Conservation (phyloP, 2,329 filamentous ascomycete genomes). For the Xylariomycetidae sp. region DNA sequence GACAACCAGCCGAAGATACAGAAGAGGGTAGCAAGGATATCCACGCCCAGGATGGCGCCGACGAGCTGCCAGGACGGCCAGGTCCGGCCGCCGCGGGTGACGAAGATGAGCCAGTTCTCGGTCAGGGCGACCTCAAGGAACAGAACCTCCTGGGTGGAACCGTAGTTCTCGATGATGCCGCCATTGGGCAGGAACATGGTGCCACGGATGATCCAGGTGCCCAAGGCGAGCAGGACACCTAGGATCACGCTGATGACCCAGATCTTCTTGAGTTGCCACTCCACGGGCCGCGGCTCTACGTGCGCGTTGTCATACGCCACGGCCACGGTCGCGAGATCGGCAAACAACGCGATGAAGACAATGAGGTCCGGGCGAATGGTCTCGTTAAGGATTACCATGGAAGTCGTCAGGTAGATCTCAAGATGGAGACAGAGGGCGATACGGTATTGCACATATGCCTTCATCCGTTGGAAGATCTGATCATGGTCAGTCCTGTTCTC, state of each 20-base stretch:
- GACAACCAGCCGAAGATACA: slow-evolving; percentile 71
- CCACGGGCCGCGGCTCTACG: slow-evolving; percentile 69
- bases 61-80: slow-evolving; percentile 73
- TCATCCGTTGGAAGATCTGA: slow-evolving; percentile 73
- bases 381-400: slow-evolving; percentile 77
- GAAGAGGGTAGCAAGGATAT: slow-evolving; percentile 69
- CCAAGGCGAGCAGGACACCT: slow-evolving; percentile 62
- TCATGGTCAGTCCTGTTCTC: slow-evolving; percentile 5
- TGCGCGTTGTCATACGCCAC: slow-evolving; percentile 77
- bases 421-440: slow-evolving; percentile 70
- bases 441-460: slow-evolving; percentile 73
- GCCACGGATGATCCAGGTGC: slow-evolving; percentile 70
- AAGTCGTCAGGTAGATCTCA: slow-evolving; percentile 72
- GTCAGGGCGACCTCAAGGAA: slow-evolving; percentile 71
- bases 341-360: slow-evolving; percentile 75
- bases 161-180: slow-evolving; percentile 71
- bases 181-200: slow-evolving; percentile 65
- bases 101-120: slow-evolving; percentile 77
- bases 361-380: slow-evolving; percentile 68
- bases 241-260: slow-evolving; percentile 71
- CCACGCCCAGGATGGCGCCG: slow-evolving; percentile 65
- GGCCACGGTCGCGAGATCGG: slow-evolving; percentile 73
- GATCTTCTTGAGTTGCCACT: slow-evolving; percentile 79
- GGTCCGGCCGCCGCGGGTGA: slow-evolving; percentile 68
- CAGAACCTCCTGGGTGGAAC: slow-evolving; percentile 68